These are phyloP conservation scores for Triadica sebifera DNA, from an alignment of 345 rosid species.

Conservation along the genomic window DNA sequence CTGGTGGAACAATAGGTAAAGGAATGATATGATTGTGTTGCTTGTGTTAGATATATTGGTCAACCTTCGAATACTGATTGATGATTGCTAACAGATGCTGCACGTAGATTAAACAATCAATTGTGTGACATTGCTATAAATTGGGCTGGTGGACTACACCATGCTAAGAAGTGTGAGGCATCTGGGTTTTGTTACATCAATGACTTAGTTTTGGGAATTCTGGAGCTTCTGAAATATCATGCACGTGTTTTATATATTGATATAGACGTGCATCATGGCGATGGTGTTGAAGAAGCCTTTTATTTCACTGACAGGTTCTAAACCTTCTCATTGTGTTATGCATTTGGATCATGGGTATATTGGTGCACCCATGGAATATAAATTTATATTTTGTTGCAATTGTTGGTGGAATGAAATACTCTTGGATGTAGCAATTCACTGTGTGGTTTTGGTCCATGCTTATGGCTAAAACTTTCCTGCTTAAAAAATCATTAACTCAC, in stretches of 20 bases:
- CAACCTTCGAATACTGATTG: conserved; percentile 18
- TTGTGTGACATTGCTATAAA: conserved; percentile 96
- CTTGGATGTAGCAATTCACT: neutral
- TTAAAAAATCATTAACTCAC: too few species aligned
- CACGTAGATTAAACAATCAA: conserved; percentile 81
- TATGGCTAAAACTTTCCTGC: neutral
- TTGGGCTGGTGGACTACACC: conserved; percentile 99
- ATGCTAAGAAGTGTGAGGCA: conserved; percentile 96
- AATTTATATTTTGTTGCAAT: neutral
- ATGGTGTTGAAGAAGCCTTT: conserved; percentile 99
- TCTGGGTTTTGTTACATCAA: conserved; percentile 99
- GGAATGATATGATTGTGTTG: neutral
- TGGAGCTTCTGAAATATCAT: conserved; percentile 89
- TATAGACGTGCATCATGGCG: conserved; percentile 99
- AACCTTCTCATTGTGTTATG: conserved; percentile 12
- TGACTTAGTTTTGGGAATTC: conserved; percentile 90
- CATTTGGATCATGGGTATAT: neutral
- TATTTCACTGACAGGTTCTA: conserved; percentile 89
- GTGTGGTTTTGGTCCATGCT: neutral
- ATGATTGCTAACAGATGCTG: conserved; percentile 59
- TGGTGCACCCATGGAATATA: conserved; percentile 5
- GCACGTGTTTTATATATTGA: conserved; percentile 87
- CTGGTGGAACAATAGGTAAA: conserved; percentile 97
- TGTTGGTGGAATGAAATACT: neutral
- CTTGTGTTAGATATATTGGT: neutral